Base-by-base conservation (phyloP, 352 stramenopile genomes). In the Globisporangium cystogenes region DNA sequence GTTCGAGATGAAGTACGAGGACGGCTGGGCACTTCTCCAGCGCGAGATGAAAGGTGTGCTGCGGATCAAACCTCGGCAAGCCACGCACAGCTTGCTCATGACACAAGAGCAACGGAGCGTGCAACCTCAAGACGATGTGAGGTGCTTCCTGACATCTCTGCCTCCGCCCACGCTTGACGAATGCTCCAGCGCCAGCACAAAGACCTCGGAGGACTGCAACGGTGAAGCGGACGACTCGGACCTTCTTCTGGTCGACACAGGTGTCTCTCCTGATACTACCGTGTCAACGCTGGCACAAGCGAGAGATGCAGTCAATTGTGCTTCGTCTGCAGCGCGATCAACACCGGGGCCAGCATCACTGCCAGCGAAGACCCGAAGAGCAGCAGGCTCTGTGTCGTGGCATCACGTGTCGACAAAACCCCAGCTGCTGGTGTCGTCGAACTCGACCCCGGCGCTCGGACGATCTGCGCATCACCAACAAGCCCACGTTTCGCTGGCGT, bases 321-420 rank as follows among this genome's bases (percentile, higher is more conserved):
- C 20, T 23, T 14, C 8, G 20, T 14, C 4, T 8, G 7, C 40
- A 3, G 18, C 18, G 12, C 3, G 15, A 3, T 12, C 27, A 11
- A 1, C 33, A 27, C 10, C 16, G 5, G 16, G n/a, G 21, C 16
- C 6, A 4, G 47, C 53, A 12, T 14, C 55, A 21, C 31, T 56
- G 23, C 36, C 53, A 31, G 42, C 6, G 10, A 48, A 43, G 21
- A 48, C 33, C 14, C 44, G 26, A 5, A 27, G 20, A 7, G 21
- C 42, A 21, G 33, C 47, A 7, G 44, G 26, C 14, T 11, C 47
- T 26, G 26, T 47, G 15, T 50, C 29, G 11, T 84, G 76, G 76
- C 67, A 82, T 41, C 66, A 61, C 8, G 73, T 84, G 23, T 18
- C 68, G 11, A 78, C 68, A 12, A 86, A 84, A 48, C 73, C 64